Evolutionary conservation across 495 filamentous ascomycete genomes (phyloP).

Genomic region (Penicillium desertorum): DNA sequence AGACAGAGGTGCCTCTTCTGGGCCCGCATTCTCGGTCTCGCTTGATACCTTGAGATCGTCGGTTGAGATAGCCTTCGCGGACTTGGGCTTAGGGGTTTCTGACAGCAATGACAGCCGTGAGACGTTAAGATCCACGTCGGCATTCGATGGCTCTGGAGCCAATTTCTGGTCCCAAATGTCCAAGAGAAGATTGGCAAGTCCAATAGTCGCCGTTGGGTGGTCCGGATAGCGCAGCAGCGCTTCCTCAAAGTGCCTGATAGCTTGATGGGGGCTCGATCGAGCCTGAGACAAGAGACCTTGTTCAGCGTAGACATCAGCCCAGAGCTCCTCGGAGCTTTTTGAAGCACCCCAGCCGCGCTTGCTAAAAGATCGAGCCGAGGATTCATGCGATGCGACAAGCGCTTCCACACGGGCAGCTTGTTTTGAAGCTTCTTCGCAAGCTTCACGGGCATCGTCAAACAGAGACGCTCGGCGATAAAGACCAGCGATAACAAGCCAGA

Average conservation of each 20-base stretch:
- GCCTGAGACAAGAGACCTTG: slow-evolving; percentile 66
- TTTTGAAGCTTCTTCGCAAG: slow-evolving; percentile 77
- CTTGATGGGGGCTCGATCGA: slow-evolving; percentile 61
- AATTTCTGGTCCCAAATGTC: slow-evolving; percentile 75
- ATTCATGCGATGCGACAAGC: slow-evolving; percentile 43
- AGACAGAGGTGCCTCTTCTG: slow-evolving; percentile 13
- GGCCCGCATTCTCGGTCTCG: slow-evolving; percentile 10
- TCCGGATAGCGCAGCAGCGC: slow-evolving; percentile 72
- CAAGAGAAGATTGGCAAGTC: slow-evolving; percentile 77
- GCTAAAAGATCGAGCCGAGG: slow-evolving; percentile 52
- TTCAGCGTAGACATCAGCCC: slow-evolving; percentile 78
- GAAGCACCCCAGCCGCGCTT: slow-evolving; percentile 69
- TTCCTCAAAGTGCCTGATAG: slow-evolving; percentile 72
- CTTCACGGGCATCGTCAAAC: slow-evolving; percentile 72
- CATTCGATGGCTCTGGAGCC: slow-evolving; percentile 40
- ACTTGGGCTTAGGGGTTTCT: slow-evolving; percentile 23
- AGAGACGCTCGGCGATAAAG: slow-evolving; percentile 82
- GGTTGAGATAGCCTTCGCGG: slow-evolving; percentile 23
- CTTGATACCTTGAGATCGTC: slow-evolving; percentile 26
- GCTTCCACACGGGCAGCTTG: slow-evolving; percentile 55
- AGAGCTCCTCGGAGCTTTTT: slow-evolving; percentile 74
- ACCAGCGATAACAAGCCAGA: slow-evolving; percentile 86
- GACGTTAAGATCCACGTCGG: slow-evolving; percentile 31
- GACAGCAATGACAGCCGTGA: slow-evolving; percentile 31
- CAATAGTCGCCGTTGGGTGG: slow-evolving; percentile 77